Conservation (phyloP, 345 rosid genomes). For the Eutrema yunnanense region DNA sequence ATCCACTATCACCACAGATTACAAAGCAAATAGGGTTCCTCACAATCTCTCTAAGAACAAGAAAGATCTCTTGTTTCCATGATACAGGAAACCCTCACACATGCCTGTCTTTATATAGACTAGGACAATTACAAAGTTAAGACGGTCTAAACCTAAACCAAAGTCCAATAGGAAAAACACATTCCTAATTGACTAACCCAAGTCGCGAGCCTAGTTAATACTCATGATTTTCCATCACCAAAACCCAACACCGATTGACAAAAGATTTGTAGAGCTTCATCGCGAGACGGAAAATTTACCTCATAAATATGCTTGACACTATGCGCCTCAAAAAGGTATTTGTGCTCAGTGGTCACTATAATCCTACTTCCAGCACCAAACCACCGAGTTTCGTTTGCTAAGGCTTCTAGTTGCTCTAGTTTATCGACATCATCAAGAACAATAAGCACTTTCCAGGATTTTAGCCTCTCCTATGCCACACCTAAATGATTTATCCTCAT, state of each 20-base stretch:
- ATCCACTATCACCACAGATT: too few relatives aligned
- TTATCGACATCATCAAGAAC: constrained; percentile 10
- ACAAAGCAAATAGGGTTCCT: too few relatives aligned
- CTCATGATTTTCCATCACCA: too few relatives aligned
- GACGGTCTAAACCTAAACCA: too few relatives aligned
- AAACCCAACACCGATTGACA: background rate
- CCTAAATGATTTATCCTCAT: constrained; percentile 4
- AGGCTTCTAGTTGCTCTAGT: background rate
- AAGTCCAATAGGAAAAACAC: too few relatives aligned
- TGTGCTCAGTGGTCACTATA: background rate
- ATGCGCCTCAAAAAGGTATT: background rate
- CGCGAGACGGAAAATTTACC: background rate
- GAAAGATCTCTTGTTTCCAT: too few relatives aligned
- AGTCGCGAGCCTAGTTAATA: too few relatives aligned
- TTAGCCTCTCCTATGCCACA: background rate
- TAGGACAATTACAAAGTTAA: too few relatives aligned
- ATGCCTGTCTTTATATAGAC: too few relatives aligned
- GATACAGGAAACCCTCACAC: too few relatives aligned
- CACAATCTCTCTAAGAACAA: too few relatives aligned
- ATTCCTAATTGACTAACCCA: too few relatives aligned
- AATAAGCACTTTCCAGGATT: background rate
- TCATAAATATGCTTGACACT: background rate
- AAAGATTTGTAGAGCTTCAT: background rate
- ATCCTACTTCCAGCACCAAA: constrained; percentile 8
- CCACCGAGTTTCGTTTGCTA: background rate